Percentiles rank a stretch among this genome's conserved stretches.
Evolutionary conservation across 345 rosid species (phyloP).

Genomic region (Kandelia obovata): DNA sequence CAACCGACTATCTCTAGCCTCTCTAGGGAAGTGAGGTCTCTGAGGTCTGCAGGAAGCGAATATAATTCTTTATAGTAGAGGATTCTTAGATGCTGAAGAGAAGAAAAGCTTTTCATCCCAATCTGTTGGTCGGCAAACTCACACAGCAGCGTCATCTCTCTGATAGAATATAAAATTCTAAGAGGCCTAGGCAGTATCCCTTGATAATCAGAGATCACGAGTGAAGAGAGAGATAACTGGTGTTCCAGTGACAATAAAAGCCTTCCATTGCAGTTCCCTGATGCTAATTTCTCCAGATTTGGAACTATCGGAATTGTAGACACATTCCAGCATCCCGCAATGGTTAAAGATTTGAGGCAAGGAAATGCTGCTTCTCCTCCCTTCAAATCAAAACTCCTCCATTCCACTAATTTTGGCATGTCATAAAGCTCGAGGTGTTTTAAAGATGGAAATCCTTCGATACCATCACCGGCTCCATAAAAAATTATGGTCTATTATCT

Average conservation of each 20-base stretch:
- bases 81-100: constrained; percentile 23
- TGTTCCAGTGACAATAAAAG: constrained; percentile 11
- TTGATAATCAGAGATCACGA: constrained; percentile 15
- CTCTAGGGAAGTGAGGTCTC: constrained; percentile 11
- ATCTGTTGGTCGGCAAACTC: not conserved
- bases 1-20: constrained; percentile 22
- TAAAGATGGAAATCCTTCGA: constrained; percentile 24
- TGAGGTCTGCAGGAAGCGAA: constrained; percentile 11
- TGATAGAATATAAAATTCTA: not conserved
- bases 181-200: not conserved
- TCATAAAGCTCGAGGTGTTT: constrained; percentile 22
- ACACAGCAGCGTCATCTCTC: constrained; percentile 15
- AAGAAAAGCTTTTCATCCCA: not conserved
- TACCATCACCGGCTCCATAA: constrained; percentile 15
- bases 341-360: constrained; percentile 19
- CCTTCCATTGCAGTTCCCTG: constrained; percentile 21
- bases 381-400: constrained; percentile 11
- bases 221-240: constrained; percentile 10
- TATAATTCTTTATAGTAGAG: constrained; percentile 14
- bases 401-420: constrained; percentile 17
- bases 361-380: constrained; percentile 17
- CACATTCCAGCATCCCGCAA: constrained; percentile 20
- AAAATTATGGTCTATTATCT: constrained; percentile 11
- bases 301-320: constrained; percentile 16
- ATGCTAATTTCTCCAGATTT: constrained; percentile 22